Evolutionary conservation across 208 protist genomes (phyloP).

Genomic region (Phytomonas sp.): DNA sequence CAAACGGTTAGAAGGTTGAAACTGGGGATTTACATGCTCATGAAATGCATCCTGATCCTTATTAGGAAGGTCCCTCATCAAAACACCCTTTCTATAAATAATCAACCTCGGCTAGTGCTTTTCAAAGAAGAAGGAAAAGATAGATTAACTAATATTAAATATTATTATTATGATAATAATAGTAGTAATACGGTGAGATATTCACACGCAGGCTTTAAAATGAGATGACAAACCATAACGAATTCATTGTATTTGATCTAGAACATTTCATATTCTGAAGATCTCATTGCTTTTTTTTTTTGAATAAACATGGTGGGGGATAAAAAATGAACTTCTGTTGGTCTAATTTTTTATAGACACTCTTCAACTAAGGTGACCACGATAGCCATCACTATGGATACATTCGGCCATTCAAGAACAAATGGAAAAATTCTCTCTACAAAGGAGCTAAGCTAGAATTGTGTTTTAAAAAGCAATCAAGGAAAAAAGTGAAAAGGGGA

Average conservation of each 20-base stretch:
- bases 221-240: background rate
- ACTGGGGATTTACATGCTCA: background rate
- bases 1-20: background rate
- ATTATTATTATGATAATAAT: background rate
- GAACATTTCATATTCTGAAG: background rate
- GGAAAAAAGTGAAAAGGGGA: constrained; percentile 3
- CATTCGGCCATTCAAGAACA: background rate
- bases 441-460: background rate
- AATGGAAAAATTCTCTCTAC: background rate
- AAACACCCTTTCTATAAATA: background rate
- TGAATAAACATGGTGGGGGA: background rate
- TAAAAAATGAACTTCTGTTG: background rate
- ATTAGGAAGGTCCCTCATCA: background rate
- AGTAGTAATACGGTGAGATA: background rate
- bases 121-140: background rate
- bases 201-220: background rate
- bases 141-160: background rate
- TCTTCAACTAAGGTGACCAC: background rate
- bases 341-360: background rate
- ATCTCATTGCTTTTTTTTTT: background rate
- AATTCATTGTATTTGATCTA: background rate
- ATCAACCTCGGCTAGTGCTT: background rate
- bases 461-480: constrained; percentile 8
- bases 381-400: background rate
- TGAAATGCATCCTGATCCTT: background rate